These are phyloP conservation scores for Naegleria fowleri DNA, from an alignment of 208 protist genomes.

Conservation along the genomic window DNA sequence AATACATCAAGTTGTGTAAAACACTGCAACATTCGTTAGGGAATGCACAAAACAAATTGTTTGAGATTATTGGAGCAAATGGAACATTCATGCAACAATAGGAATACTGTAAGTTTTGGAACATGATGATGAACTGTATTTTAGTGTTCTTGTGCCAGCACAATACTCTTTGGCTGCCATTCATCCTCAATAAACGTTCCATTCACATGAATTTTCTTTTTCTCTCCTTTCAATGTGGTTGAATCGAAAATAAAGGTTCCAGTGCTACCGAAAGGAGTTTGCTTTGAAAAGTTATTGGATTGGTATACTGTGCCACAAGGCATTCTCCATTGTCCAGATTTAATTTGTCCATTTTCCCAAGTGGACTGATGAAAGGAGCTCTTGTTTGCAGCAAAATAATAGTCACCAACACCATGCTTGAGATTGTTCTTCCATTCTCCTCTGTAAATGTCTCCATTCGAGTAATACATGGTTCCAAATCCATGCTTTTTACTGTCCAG, in stretches of 20 bases:
- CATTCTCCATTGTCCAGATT: background rate
- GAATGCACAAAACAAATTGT: background rate
- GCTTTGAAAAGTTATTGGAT: background rate
- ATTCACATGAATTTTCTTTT: background rate
- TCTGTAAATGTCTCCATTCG: background rate
- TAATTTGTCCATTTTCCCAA: background rate
- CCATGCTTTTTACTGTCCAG: background rate
- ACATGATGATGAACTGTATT: background rate
- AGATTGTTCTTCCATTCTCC: background rate
- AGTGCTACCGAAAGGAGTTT: background rate
- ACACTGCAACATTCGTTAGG: background rate
- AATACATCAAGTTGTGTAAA: background rate
- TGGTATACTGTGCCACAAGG: background rate
- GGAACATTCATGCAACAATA: background rate
- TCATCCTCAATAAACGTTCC: background rate
- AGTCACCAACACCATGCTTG: background rate
- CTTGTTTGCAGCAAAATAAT: background rate
- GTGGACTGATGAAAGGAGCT: background rate
- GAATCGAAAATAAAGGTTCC: background rate
- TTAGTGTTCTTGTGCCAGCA: too few species aligned
- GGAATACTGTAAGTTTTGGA: too few species aligned
- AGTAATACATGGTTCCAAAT: background rate
- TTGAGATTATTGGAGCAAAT: background rate
- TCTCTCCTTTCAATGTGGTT: background rate
- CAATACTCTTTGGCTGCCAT: background rate